These are phyloP conservation scores for Spongiforma sp. DNA, from an alignment of 1,284 basidiomycete species.

Conservation along the genomic window DNA sequence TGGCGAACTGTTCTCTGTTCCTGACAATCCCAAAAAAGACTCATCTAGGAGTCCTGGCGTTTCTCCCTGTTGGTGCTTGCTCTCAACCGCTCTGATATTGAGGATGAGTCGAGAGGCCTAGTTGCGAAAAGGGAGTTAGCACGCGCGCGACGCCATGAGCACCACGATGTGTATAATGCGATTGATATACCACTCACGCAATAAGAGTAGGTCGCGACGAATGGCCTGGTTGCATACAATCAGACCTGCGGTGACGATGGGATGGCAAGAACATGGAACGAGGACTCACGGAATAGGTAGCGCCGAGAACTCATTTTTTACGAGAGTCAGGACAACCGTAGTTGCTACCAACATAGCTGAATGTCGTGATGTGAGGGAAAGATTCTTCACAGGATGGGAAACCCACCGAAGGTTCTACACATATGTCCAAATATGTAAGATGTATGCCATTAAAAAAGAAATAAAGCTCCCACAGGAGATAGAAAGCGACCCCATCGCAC, in stretches of 20 bases:
- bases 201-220: conserved; percentile 24
- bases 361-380: neutral
- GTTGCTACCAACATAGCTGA: conserved; percentile 21
- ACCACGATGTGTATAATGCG: neutral
- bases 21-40: neutral
- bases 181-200: conserved; percentile 20
- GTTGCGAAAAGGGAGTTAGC: conserved; percentile 4
- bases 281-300: conserved; percentile 20
- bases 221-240: conserved; percentile 15
- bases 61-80: neutral
- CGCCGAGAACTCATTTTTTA: conserved; percentile 18
- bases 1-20: conserved; percentile 10
- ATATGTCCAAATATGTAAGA: neutral
- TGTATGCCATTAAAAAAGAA: neutral
- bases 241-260: conserved; percentile 1
- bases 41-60: conserved; percentile 11
- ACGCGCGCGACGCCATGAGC: neutral
- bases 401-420: conserved; percentile 26
- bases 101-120: conserved; percentile 31
- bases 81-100: conserved; percentile 21
- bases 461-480: conserved; percentile 21
- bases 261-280: neutral
- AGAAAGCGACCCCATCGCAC: conserved; percentile 20
- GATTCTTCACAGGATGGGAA: neutral
- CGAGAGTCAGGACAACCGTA: conserved; percentile 19